Conservation (phyloP, 495 filamentous ascomycete genomes). For the Penicillium atrosanguineum region DNA sequence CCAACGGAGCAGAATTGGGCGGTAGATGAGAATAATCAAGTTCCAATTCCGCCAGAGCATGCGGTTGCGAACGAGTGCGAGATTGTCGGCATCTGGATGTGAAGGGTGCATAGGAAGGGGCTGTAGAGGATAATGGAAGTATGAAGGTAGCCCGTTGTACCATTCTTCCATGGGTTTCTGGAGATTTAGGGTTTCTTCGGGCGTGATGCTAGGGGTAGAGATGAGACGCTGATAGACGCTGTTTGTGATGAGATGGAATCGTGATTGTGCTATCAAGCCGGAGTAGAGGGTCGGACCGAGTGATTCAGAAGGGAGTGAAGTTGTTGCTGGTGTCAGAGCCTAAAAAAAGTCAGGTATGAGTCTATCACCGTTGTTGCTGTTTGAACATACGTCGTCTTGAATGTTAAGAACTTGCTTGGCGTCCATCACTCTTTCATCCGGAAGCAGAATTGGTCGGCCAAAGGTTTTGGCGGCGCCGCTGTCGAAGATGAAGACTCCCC, state of each 20-base stretch:
- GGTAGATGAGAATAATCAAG: constrained; percentile 50
- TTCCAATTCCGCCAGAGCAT: constrained; percentile 53
- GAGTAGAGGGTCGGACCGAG: constrained; percentile 49
- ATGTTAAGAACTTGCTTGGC: constrained; percentile 49
- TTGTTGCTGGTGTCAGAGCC: constrained; percentile 42
- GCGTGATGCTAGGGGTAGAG: constrained; percentile 46
- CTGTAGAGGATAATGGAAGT: constrained; percentile 37
- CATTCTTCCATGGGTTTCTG: constrained; percentile 49
- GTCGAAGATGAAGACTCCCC: constrained; percentile 50
- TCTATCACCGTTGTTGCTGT: not conserved
- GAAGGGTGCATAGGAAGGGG: constrained; percentile 19
- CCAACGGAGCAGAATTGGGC: constrained; percentile 51
- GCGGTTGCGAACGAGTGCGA: constrained; percentile 39
- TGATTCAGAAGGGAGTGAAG: constrained; percentile 40
- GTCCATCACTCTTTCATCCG: constrained; percentile 48
- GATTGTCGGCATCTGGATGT: constrained; percentile 32
- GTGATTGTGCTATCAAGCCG: constrained; percentile 46
- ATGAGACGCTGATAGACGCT: constrained; percentile 51
- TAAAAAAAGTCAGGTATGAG: constrained; percentile 7
- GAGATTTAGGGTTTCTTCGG: constrained; percentile 46
- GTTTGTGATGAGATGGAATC: constrained; percentile 49
- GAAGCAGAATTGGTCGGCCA: constrained; percentile 46
- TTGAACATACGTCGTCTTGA: constrained; percentile 37
- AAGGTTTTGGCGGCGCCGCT: constrained; percentile 49
- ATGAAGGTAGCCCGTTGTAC: constrained; percentile 43